These are phyloP conservation scores for Cladosporium cucumerinum DNA, from an alignment of 2,329 filamentous ascomycete genomes.

Conservation along the genomic window DNA sequence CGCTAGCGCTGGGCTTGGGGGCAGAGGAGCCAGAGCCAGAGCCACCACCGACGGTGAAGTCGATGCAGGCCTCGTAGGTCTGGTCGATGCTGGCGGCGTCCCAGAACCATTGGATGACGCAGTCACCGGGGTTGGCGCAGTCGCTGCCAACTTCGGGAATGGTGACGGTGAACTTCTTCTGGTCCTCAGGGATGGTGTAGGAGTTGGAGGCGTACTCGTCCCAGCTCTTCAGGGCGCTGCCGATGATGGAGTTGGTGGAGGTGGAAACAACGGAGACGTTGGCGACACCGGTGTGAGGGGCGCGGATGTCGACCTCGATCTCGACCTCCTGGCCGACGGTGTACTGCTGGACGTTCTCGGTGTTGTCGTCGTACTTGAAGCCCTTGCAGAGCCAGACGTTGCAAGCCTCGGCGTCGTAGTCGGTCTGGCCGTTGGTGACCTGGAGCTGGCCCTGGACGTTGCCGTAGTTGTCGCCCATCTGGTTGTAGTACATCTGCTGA, in stretches of 20 bases:
- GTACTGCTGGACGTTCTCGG: conserved; percentile 51
- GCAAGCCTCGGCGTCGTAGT: conserved; percentile 27
- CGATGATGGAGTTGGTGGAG: conserved; percentile 48
- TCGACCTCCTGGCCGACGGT: conserved; percentile 48
- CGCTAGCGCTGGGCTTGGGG: not conserved
- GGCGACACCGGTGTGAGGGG: conserved; percentile 54
- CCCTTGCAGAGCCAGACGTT: conserved; percentile 45
- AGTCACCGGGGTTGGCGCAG: conserved; percentile 49
- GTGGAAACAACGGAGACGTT: conserved; percentile 58
- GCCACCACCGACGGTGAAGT: conserved; percentile 48
- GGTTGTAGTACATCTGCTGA: conserved; percentile 53
- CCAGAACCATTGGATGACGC: conserved; percentile 63
- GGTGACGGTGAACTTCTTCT: conserved; percentile 52
- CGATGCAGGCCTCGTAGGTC: conserved; percentile 62
- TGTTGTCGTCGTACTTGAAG: conserved; percentile 56
- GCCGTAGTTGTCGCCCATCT: conserved; percentile 53
- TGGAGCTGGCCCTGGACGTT: conserved; percentile 57
- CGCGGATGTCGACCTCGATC: conserved; percentile 47
- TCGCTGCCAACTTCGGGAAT: conserved; percentile 51
- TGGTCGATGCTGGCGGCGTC: conserved; percentile 54
- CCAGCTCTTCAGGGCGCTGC: conserved; percentile 53
- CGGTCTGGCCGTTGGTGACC: conserved; percentile 37
- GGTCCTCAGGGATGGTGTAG: conserved; percentile 41
- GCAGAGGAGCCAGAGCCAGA: not conserved
- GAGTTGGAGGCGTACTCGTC: conserved; percentile 53